Evolutionary conservation across 495 filamentous ascomycete species (phyloP).

Genomic region (Talaromyces trachyspermus): DNA sequence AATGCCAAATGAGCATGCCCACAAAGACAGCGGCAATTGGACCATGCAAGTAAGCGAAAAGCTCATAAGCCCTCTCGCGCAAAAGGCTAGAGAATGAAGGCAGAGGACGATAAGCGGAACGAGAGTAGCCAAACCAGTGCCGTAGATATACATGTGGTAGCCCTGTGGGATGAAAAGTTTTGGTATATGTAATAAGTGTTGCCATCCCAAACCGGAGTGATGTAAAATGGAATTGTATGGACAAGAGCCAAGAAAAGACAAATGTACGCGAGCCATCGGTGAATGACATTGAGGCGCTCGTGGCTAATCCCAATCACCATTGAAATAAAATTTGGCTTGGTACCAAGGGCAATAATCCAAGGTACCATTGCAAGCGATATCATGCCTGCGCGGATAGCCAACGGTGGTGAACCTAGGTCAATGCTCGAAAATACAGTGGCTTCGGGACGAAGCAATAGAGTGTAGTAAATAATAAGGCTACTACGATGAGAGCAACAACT

Average conservation of each 20-base stretch:
- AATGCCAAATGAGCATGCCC: constrained; percentile 90
- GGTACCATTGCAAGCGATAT: constrained; percentile 88
- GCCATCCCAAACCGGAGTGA: constrained; percentile 78
- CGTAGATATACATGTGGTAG: constrained; percentile 60
- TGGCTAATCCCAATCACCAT: constrained; percentile 86
- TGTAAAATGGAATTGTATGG: constrained; percentile 83
- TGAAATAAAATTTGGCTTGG: constrained; percentile 83
- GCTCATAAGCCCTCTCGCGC: constrained; percentile 63
- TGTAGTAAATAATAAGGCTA: constrained; percentile 61
- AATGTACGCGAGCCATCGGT: constrained; percentile 88
- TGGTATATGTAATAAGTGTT: constrained; percentile 60
- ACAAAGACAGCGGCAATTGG: constrained; percentile 75
- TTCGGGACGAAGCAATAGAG: constrained; percentile 81
- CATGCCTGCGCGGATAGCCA: constrained; percentile 90
- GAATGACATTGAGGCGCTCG: constrained; percentile 85
- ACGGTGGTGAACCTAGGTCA: constrained; percentile 74
- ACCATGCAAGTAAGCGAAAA: constrained; percentile 75
- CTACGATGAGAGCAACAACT: constrained; percentile 55
- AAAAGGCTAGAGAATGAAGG: constrained; percentile 71
- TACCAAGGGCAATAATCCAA: constrained; percentile 84
- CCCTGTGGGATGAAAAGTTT: constrained; percentile 51
- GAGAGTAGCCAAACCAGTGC: constrained; percentile 81
- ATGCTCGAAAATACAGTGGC: constrained; percentile 80
- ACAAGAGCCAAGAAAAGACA: constrained; percentile 75
- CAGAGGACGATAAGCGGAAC: constrained; percentile 76